These are phyloP conservation scores for Orobanche coerulescens DNA, from an alignment of 257 asterid species.

Conservation along the genomic window DNA sequence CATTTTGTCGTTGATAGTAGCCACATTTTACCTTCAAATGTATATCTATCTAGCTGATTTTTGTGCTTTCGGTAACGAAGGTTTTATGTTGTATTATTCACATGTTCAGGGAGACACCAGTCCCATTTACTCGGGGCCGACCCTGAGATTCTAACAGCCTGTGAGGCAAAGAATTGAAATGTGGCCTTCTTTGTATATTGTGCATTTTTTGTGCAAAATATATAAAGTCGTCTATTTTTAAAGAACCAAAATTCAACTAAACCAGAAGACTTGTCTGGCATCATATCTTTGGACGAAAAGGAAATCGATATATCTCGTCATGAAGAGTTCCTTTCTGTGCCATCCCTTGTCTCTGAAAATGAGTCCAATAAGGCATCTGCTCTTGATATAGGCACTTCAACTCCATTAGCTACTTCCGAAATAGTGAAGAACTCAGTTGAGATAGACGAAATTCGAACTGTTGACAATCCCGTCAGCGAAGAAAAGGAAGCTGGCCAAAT, in stretches of 20 bases:
- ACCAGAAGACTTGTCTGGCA: constrained; percentile 25
- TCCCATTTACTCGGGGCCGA: too few relatives aligned
- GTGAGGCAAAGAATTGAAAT: too few relatives aligned
- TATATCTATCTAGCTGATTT: too few relatives aligned
- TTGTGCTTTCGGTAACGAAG: too few relatives aligned
- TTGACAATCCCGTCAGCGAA: constrained; percentile 28
- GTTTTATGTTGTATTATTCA: too few relatives aligned
- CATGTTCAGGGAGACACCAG: too few relatives aligned
- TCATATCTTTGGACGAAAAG: constrained; percentile 29
- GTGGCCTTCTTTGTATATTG: too few relatives aligned
- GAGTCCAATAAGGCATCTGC: constrained; percentile 22
- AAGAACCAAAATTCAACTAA: constrained; percentile 33
- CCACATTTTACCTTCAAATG: too few relatives aligned
- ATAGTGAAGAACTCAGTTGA: constrained; percentile 33
- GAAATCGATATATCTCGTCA: constrained; percentile 26
- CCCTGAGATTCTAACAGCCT: too few relatives aligned
- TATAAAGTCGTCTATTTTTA: too few relatives aligned
- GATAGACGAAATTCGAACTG: constrained; percentile 31
- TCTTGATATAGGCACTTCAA: constrained; percentile 25
- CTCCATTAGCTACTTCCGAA: constrained; percentile 23
- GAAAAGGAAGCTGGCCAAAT: constrained; percentile 26
- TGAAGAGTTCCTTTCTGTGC: constrained; percentile 50
- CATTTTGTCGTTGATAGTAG: too few relatives aligned
- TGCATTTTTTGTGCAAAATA: too few relatives aligned
- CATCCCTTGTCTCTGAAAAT: constrained; percentile 25